Evolutionary conservation across 1,284 basidiomycete species (phyloP).

Genomic region (Ustanciosporium gigantosporum): DNA sequence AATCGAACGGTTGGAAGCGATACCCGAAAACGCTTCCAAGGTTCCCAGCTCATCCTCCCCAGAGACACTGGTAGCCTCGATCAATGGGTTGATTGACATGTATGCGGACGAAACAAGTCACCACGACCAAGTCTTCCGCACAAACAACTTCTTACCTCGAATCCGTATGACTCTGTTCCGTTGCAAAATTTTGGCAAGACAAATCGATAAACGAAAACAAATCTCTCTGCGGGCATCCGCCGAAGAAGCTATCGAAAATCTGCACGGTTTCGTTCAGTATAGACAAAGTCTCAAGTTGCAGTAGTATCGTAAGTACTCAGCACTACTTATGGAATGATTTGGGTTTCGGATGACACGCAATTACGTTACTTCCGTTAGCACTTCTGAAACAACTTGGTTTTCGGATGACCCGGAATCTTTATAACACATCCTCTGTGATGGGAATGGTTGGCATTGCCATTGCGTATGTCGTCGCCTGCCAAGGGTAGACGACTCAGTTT

Average conservation of each 20-base stretch:
- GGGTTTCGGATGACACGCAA: no score
- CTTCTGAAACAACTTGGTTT: no score
- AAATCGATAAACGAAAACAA: slow-evolving; percentile 64
- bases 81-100: slow-evolving; percentile 87
- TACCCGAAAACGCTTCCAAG: slow-evolving; percentile 7
- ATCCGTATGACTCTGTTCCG: slow-evolving; percentile 13
- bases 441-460: no score
- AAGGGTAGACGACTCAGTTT: no score
- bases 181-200: slow-evolving; percentile 17
- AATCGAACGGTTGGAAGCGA: slow-evolving; percentile 25
- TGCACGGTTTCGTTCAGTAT: slow-evolving; percentile 86
- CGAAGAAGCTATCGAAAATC: slow-evolving; percentile 71
- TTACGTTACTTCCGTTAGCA: no score
- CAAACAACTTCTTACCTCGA: slow-evolving; percentile 1
- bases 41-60: slow-evolving; percentile 61
- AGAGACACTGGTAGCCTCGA: slow-evolving; percentile 77
- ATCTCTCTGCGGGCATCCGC: slow-evolving; percentile 62
- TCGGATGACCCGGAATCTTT: no score
- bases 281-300: slow-evolving; percentile 60
- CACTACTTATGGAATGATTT: no score
- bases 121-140: slow-evolving; percentile 78
- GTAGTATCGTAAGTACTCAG: no score
- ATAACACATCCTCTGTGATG: no score
- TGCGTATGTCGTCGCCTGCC: no score
- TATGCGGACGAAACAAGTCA: slow-evolving; percentile 85